Base-by-base conservation (phyloP, 441 rosid genomes). In the Adansonia gregorii region DNA sequence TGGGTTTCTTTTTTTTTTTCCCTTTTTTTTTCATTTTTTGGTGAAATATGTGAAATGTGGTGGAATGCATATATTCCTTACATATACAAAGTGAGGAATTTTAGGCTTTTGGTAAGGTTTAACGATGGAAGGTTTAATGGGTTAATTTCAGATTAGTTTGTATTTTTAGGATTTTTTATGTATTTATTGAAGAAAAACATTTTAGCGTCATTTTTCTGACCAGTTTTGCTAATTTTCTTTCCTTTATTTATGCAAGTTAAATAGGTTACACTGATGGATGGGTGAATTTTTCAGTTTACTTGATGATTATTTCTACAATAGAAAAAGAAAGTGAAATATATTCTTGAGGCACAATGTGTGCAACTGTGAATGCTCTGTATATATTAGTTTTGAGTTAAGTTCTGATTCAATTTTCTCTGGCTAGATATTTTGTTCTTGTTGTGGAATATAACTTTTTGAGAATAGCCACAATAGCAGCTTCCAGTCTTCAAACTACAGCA, bases 381-480 rank as follows among this genome's bases (percentile, higher is more conserved):
- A 56, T 11, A 11, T 24, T 39, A 39, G 52, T 19, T 56, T 39
- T 59, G 8, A 5, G 5, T 3, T 24, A 3, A 54, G 1, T 39
- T 10, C 56, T 73, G 22, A 69, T 54, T 24, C 41, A 39, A 12
- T 49, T 4, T 48, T 17, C 8, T 78, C 59, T 49, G 22, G 79
- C 6, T 81, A 85, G 86, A 81, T 74, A 56, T 69, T 72, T 12
- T 4, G 12, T 20, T 82, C 74, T 73, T 24, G 80, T 69, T 1
- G 43, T 63, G 35, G 80, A 64, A 49, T 67, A 78, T 76, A 22
- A 77, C 66, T 22, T 74, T 52, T 70, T 76, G 74, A 85, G 73
- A 80, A 94, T 91, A 97, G 91, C 90, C 3, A 88, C 85, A 43
- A 76, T 83, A 74, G 82, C 86, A 75, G 92, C 91, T 78, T 88